Conservation (phyloP, 306 rosid species). For the Lathyrus aphaca region DNA sequence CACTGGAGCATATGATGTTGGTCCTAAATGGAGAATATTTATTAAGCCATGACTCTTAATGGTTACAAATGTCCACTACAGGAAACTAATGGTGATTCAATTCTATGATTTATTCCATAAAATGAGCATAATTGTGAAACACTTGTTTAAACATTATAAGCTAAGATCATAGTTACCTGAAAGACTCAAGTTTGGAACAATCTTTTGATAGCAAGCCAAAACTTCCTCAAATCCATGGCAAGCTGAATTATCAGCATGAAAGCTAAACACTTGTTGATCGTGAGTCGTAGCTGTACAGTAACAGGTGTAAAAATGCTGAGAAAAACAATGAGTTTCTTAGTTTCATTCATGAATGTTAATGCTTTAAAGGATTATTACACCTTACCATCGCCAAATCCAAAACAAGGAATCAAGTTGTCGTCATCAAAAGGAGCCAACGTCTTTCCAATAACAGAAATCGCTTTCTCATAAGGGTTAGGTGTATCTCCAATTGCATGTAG, state of each 20-base stretch:
- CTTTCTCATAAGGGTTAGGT: slow-evolving; percentile 90
- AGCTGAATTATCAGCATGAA: slow-evolving; percentile 68
- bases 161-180: slow-evolving; percentile 55
- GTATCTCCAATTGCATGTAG: slow-evolving; percentile 67
- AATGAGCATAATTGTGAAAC: not conserved
- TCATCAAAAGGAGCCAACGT: slow-evolving; percentile 91
- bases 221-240: slow-evolving; percentile 91
- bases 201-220: slow-evolving; percentile 64
- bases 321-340: slow-evolving; percentile 17
- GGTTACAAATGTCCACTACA: not conserved
- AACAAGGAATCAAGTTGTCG: slow-evolving; percentile 90
- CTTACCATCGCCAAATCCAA: slow-evolving; percentile 92
- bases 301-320: slow-evolving; percentile 12
- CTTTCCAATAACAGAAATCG: slow-evolving; percentile 76
- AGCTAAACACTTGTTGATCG: slow-evolving; percentile 77
- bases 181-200: slow-evolving; percentile 66
- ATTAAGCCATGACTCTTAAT: slow-evolving; percentile 22
- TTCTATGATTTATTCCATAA: slow-evolving; percentile 6
- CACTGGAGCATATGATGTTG: slow-evolving; percentile 85
- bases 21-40: slow-evolving; percentile 54
- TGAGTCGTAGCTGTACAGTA: slow-evolving; percentile 69
- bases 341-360: not conserved
- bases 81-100: slow-evolving; percentile 8
- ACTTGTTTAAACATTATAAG: not conserved
- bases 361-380: slow-evolving; percentile 26